Base-by-base conservation (phyloP, 768 basidiomycete genomes). In the Megacollybia marginata region DNA sequence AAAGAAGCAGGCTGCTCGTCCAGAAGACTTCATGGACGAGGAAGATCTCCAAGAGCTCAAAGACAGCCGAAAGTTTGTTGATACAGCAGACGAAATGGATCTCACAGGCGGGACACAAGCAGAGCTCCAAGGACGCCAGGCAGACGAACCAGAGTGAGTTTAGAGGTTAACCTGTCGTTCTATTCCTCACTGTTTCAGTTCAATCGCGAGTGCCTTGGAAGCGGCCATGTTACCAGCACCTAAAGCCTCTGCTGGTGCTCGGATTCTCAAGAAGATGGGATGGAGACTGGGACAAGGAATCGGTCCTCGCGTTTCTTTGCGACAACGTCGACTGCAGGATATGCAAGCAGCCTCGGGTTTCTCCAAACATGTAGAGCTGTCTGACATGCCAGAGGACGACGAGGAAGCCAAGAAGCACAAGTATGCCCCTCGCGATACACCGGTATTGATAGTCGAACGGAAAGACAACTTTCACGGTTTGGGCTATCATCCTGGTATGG, bases 11-110 rank as follows among this genome's bases (percentile, higher is more conserved):
- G 68, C 66, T 2, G 67, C 74, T n/a, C 75, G 76, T 32, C 85
- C 92, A 0, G 91, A 95, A 65, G 92, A 96, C 62, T 98, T 91
- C 62, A 98, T 99, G 96, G 96, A 99, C 68, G 96, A 97, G 40
- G 96, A 99, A 67, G 96, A 98, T 63, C 70, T 97, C 13, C 82
- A 88, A 42, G 91, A 91, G 53, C 65, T 88, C 52, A 79, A 76
- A 33, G 90, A 92, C 36, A 80, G 78, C 55, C 74, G 83, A 56
- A 80, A 76, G 16, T 64, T 96, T 9, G 79, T 92, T 4, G 85
- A 89, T 59, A 87, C 84, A 34, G 83, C 84, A 11, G 88, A 94
- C 33, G 78, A 88, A 55, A 85, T 85, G 76, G 81, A 86, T 55
- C 66, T 83, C 42, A 63, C 79, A 0, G 80, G 76, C n/a, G 76